These are phyloP conservation scores for Artemisia tridentata DNA, from an alignment of 129 eudicot genomes.

Conservation along the genomic window DNA sequence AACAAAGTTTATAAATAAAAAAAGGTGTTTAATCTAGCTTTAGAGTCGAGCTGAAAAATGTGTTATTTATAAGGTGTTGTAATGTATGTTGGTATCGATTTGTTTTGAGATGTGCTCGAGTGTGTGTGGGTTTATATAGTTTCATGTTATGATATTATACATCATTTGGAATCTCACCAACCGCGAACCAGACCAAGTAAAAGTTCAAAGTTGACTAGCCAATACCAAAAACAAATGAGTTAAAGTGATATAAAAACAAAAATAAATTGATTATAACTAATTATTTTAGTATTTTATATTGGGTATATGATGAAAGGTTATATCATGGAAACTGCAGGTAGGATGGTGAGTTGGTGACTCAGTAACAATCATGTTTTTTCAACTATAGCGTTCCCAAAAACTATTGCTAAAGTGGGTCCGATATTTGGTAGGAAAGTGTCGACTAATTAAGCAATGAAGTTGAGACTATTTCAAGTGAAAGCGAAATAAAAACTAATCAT, in stretches of 20 bases:
- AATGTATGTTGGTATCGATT: too few relatives aligned
- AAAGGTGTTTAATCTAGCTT: too few relatives aligned
- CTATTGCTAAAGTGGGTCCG: not conserved
- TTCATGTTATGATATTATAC: not conserved
- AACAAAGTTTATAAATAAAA: too few relatives aligned
- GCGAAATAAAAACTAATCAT: too few relatives aligned
- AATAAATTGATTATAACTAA: not conserved
- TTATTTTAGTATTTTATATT: not conserved
- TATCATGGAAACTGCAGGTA: conserved; percentile 8
- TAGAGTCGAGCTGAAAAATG: too few relatives aligned
- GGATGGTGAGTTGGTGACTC: conserved; percentile 24
- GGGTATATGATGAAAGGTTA: not conserved
- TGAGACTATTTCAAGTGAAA: too few relatives aligned
- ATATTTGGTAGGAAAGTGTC: conserved; percentile 8
- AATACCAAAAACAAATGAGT: not conserved
- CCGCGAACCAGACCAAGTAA: conserved; percentile 12
- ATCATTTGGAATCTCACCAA: conserved; percentile 19
- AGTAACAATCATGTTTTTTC: not conserved
- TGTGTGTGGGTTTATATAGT: too few relatives aligned
- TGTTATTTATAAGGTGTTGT: too few relatives aligned
- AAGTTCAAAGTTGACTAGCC: conserved; percentile 17
- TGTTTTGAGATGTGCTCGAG: too few relatives aligned
- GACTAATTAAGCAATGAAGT: not conserved
- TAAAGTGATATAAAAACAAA: not conserved
- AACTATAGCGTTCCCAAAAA: not conserved